Base-by-base conservation (phyloP, 1,139 yeast genomes). In the Arxiozyma bovina region DNA sequence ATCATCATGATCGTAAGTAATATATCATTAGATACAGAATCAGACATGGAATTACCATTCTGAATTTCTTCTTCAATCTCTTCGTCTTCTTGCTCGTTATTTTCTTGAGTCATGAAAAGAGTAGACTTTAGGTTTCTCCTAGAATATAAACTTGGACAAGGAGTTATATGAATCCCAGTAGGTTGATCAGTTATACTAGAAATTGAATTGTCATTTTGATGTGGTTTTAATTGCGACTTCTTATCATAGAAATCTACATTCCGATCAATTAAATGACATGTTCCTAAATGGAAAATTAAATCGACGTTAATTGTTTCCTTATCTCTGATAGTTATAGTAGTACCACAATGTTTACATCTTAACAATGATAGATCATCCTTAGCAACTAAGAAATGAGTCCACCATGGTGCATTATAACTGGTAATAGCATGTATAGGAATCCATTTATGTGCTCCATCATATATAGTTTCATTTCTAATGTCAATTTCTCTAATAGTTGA, bases 341-440 rank as follows among this genome's bases (percentile, higher is more conserved):
- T 42, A n/a, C 55, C 58, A 42, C 61, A 60, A 45, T 58, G 60
- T 51, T 58, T 59, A 51, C 62, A 60, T 50, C 54, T 59, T 4
- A 48, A 50, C 12, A 46, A 25, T 4, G 41, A 23, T 20, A 57
- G 34, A 20, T 45, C 21, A 18, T 45, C 34, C 42, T 59, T 57
- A 18, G 50, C 43, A 18, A 54, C 56, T 3, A 59, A 53, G 30
- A 54, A 59, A 48, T 59, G 62, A 17, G 61, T 56, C 58, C 60
- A 57, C 49, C 49, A 46, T 6, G 42, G 42, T 15, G 30, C 49
- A 18, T 38, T 46, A 11, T 22, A 34, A 46, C 30, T 46, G 2
- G 23, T 17, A 8, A 22, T 7, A 27, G 52, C 23, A 20, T 58
- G 57, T 1, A 55, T 45, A 4, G 62, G 59, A 17, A 53, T 41